Conservation (phyloP, 257 asterid species). For the Linaria vulgaris region DNA sequence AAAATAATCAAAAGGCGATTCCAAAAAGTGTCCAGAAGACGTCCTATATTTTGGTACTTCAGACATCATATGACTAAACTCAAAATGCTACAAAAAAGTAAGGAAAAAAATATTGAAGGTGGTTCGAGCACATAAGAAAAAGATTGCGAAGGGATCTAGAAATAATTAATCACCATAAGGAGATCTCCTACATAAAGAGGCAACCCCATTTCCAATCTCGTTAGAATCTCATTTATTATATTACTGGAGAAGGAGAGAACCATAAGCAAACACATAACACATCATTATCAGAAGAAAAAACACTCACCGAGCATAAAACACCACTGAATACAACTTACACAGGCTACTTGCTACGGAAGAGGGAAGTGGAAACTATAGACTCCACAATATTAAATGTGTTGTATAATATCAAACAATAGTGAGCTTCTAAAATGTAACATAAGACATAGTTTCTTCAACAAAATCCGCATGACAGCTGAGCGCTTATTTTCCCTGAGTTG, state of each 20-base stretch:
- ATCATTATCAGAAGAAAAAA: background rate
- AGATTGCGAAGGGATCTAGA: background rate
- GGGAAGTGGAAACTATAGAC: background rate
- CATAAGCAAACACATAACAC: constrained; percentile 1
- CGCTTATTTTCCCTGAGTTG: background rate
- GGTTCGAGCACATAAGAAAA: constrained; percentile 20
- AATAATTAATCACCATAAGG: constrained; percentile 1
- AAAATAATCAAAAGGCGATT: constrained; percentile 13
- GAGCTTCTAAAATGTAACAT: background rate
- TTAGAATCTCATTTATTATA: constrained; percentile 7
- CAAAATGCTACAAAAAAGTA: background rate
- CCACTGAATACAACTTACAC: background rate
- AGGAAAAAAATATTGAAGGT: background rate
- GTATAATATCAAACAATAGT: constrained; percentile 4
- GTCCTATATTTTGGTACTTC: background rate
- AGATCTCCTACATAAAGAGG: constrained; percentile 10
- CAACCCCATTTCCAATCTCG: constrained; percentile 15
- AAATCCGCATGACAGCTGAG: background rate
- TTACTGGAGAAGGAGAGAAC: constrained; percentile 14
- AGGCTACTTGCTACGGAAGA: constrained; percentile 4
- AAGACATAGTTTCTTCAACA: background rate
- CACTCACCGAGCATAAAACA: constrained; percentile 1
- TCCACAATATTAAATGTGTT: constrained; percentile 1
- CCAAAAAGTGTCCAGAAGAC: background rate
- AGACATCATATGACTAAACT: constrained; percentile 3